Conservation (phyloP, 2,329 filamentous ascomycete genomes). For the Colletotrichum shisoi region DNA sequence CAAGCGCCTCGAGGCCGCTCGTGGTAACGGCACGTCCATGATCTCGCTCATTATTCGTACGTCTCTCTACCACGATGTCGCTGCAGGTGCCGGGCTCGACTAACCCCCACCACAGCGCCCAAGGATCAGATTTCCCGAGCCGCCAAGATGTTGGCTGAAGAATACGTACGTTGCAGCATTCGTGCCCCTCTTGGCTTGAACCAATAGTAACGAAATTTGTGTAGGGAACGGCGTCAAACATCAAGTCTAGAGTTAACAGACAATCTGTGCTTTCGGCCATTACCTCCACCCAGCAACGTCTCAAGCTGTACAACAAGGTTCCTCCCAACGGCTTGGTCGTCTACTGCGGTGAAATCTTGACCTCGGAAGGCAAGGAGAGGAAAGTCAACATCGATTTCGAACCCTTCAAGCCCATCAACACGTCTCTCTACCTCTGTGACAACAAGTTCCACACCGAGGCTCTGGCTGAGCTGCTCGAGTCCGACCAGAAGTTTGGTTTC, state of each 20-base stretch:
- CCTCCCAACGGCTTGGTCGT: slow-evolving; percentile 96
- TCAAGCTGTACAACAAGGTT: slow-evolving; percentile 99
- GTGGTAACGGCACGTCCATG: slow-evolving; percentile 99
- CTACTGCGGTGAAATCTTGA: slow-evolving; percentile 99
- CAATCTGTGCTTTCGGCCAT: slow-evolving; percentile 98
- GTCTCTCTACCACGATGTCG: slow-evolving; percentile 32
- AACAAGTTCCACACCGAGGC: slow-evolving; percentile 99
- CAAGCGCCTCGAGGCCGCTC: slow-evolving; percentile 94
- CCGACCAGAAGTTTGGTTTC: slow-evolving; percentile 98
- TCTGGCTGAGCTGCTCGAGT: slow-evolving; percentile 94
- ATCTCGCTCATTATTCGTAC: slow-evolving; percentile 97
- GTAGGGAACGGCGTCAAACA: slow-evolving; percentile 96
- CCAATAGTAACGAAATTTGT: slow-evolving; percentile 42
- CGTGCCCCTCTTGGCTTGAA: slow-evolving; percentile 22
- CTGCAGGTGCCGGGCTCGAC: slow-evolving; percentile 10
- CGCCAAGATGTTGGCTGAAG: slow-evolving; percentile 99
- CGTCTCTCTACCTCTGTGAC: slow-evolving; percentile 98
- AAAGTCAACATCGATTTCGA: slow-evolving; percentile 99
- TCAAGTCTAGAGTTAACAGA: slow-evolving; percentile 99
- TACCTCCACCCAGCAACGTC: slow-evolving; percentile 97
- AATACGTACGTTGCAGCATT: slow-evolving; percentile 74
- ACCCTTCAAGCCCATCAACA: slow-evolving; percentile 99
- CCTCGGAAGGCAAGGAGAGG: slow-evolving; percentile 95
- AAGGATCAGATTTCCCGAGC: slow-evolving; percentile 97
- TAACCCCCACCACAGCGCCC: slow-evolving; percentile 68